A percentile compares a stretch with the other conserved stretches of the same genome.
Conservation (phyloP, 805 yeast species). For the Candida anglica region DNA sequence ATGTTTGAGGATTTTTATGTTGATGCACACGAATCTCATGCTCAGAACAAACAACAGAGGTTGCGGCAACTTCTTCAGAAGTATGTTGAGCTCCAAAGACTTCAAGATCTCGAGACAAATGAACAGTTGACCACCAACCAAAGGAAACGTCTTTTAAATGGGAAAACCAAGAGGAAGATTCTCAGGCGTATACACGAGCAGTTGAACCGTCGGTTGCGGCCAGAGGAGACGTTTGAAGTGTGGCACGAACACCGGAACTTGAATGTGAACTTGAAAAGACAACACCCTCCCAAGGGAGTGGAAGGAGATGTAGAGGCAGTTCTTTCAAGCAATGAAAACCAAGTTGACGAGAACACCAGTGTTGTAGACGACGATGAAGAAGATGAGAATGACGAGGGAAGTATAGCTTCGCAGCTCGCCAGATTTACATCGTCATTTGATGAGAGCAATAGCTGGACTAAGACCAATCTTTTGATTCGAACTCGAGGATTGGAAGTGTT, state of each 20-base stretch:
- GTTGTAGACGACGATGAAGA: constrained; percentile 3
- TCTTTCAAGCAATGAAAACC: background rate
- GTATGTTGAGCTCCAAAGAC: constrained; percentile 14
- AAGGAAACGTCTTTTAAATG: constrained; percentile 8
- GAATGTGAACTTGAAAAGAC: constrained; percentile 9
- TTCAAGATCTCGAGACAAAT: constrained; percentile 8
- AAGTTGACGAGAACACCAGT: background rate
- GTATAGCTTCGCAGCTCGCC: constrained; percentile 4
- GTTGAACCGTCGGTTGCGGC: constrained; percentile 19
- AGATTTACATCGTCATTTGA: constrained; percentile 14
- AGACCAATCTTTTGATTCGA: constrained; percentile 15
- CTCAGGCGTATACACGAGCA: constrained; percentile 20
- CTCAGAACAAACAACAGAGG: constrained; percentile 8
- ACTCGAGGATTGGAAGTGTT: constrained; percentile 20
- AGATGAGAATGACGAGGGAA: constrained; percentile 5
- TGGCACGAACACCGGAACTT: constrained; percentile 23
- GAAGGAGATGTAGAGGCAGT: background rate
- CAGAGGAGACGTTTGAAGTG: constrained; percentile 30
- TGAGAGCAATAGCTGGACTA: constrained; percentile 13
- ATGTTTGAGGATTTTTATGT: constrained; percentile 10
- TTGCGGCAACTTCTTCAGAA: constrained; percentile 10
- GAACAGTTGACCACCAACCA: constrained; percentile 3
- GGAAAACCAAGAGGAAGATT: constrained; percentile 10
- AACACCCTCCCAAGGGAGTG: background rate
- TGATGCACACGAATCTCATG: constrained; percentile 8